A percentile compares a stretch with the other conserved stretches of the same genome.
phyloP scores from a whole-genome alignment of 345 rosid species.

The Sisymbrium irio region DNA sequence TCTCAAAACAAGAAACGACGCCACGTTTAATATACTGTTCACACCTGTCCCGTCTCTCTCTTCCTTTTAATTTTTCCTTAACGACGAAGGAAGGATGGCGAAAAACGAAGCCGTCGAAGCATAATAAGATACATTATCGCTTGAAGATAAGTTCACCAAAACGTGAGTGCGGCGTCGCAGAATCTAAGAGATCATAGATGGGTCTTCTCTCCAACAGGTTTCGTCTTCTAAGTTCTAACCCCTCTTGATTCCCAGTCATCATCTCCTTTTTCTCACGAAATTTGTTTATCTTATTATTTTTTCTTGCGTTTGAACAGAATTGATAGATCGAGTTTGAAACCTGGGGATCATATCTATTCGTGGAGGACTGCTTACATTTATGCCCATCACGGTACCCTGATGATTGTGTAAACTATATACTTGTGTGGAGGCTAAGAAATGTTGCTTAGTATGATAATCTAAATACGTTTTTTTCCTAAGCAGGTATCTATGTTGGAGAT shows the following conservation, averaged over 20 bases:
- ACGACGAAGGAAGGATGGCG: slow-evolving; percentile 23
- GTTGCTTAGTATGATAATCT: no score
- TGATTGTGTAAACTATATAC: no score
- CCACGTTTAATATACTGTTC: background rate
- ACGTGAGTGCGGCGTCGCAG: background rate
- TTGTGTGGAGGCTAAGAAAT: no score
- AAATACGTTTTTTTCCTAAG: background rate
- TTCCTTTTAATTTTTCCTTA: slow-evolving; percentile 8
- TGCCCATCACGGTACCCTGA: slow-evolving; percentile 72
- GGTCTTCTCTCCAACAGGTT: slow-evolving; percentile 95
- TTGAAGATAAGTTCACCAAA: slow-evolving; percentile 6
- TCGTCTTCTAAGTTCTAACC: background rate
- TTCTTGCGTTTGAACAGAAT: slow-evolving; percentile 39
- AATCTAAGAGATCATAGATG: slow-evolving; percentile 37
- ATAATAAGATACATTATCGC: background rate
- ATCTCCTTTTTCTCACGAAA: background rate
- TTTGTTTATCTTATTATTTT: background rate
- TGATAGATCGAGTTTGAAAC: slow-evolving; percentile 51
- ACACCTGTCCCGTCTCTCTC: slow-evolving; percentile 14
- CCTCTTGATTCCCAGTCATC: background rate
- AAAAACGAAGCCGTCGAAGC: background rate
- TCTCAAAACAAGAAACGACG: background rate
- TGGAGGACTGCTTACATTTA: slow-evolving; percentile 91
- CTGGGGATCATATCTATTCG: slow-evolving; percentile 89
- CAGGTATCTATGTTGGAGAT: slow-evolving; percentile 86